phyloP scores from a whole-genome alignment of 305 asterid genomes.

The Fraxinus sp. region DNA sequence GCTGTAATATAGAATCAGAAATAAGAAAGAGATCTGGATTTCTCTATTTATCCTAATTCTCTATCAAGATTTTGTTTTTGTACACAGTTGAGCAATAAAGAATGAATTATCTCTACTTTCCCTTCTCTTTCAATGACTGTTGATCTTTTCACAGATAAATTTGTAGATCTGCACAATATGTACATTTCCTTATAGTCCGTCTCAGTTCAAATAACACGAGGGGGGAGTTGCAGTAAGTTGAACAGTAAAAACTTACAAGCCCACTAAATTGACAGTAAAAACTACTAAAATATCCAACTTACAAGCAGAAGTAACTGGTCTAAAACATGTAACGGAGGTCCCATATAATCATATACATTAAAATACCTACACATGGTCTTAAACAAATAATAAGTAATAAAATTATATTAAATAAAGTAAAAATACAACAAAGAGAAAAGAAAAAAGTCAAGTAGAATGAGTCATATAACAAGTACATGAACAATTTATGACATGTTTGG shows the following conservation, averaged over 20 bases:
- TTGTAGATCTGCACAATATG: neutral
- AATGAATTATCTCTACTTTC: neutral
- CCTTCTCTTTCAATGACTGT: neutral
- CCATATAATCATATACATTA: neutral
- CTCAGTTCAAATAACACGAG: neutral
- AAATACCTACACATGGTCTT: neutral
- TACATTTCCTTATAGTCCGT: neutral
- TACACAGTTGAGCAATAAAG: neutral
- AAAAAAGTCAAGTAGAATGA: neutral
- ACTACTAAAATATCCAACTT: neutral
- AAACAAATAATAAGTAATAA: neutral
- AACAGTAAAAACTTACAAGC: neutral
- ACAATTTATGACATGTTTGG: neutral
- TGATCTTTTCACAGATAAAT: neutral
- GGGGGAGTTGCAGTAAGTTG: neutral
- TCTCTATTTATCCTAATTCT: neutral
- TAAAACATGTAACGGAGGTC: neutral
- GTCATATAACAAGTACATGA: neutral
- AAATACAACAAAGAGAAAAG: neutral
- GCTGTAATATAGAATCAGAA: neutral
- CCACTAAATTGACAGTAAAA: neutral
- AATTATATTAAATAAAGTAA: neutral
- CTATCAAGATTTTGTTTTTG: neutral
- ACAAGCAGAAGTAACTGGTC: neutral
- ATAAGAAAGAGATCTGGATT: constrained; percentile 3